Evolutionary conservation across 202 grass and related monocot genomes (phyloP).

Genomic region (Elaeis oleifera): DNA sequence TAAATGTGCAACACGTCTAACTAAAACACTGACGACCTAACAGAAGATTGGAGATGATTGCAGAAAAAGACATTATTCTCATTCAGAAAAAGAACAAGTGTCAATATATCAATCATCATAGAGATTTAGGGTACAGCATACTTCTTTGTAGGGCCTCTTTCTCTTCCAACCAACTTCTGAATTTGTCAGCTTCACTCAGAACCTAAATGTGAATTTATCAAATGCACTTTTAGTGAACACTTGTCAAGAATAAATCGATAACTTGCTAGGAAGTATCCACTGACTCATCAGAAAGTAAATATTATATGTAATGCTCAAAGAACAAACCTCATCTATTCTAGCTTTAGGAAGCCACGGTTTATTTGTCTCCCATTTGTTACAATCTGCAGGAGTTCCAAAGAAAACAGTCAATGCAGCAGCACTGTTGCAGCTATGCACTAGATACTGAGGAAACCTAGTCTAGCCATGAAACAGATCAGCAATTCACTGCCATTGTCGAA

Average conservation of each 20-base stretch:
- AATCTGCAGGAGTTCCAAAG: slow-evolving; percentile 44
- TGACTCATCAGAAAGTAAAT: background rate
- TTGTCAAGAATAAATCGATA: background rate
- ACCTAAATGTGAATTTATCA: slow-evolving; percentile 34
- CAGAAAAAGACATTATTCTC: background rate
- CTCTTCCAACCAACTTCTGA: slow-evolving; percentile 74
- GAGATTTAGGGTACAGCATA: slow-evolving; percentile 18
- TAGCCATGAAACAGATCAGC: no score
- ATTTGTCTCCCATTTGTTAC: slow-evolving; percentile 76
- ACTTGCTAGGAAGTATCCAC: background rate
- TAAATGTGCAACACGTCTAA: no score
- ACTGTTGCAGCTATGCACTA: background rate
- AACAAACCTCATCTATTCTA: slow-evolving; percentile 76
- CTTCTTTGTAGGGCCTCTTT: slow-evolving; percentile 85
- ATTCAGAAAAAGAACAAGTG: background rate
- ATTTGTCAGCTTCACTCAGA: slow-evolving; percentile 58
- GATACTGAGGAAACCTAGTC: background rate
- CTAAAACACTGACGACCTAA: no score
- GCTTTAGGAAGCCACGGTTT: slow-evolving; percentile 87
- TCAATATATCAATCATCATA: no score
- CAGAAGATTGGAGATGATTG: no score
- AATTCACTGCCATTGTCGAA: no score
- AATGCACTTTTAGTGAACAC: no score
- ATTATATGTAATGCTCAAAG: no score
- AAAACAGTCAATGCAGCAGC: no score